Conservation (phyloP, 495 filamentous ascomycete species). For the Aspergillus indologenus region DNA sequence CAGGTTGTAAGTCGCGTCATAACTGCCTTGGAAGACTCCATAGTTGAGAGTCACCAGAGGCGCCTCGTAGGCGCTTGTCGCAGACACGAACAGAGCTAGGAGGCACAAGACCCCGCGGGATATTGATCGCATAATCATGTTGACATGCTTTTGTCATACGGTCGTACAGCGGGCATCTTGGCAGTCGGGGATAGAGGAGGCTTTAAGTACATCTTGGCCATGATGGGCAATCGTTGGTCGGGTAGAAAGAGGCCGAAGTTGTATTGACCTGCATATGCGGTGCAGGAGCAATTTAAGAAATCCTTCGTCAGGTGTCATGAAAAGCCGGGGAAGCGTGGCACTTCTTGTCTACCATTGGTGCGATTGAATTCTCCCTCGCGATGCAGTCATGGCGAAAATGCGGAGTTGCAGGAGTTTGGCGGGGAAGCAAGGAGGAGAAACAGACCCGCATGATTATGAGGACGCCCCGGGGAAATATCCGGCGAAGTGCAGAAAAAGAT, state of each 20-base stretch:
- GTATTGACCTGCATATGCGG: not conserved
- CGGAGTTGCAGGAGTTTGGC: slow-evolving; percentile 8
- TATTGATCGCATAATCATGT: not conserved
- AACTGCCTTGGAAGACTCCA: slow-evolving; percentile 56
- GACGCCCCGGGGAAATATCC: not conserved
- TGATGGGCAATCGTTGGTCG: slow-evolving; percentile 3
- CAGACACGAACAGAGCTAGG: slow-evolving; percentile 11
- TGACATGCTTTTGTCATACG: not conserved
- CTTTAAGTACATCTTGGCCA: not conserved
- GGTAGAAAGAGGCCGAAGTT: slow-evolving; percentile 17
- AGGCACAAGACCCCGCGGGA: not conserved
- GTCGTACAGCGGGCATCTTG: not conserved
- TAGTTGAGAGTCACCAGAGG: slow-evolving; percentile 47
- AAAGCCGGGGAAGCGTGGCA: not conserved
- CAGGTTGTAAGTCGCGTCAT: slow-evolving; percentile 49
- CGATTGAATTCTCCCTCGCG: not conserved
- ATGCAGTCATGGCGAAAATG: slow-evolving; percentile 3
- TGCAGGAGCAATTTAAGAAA: not conserved
- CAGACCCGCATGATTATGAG: not conserved
- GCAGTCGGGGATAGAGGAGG: not conserved
- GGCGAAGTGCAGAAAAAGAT: not conserved
- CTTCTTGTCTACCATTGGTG: slow-evolving; percentile 9
- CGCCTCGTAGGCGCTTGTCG: slow-evolving; percentile 20
- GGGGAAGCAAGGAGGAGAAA: not conserved
- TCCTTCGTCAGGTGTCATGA: not conserved